Base-by-base conservation (phyloP, 306 rosid genomes). In the Abrus precatorius region DNA sequence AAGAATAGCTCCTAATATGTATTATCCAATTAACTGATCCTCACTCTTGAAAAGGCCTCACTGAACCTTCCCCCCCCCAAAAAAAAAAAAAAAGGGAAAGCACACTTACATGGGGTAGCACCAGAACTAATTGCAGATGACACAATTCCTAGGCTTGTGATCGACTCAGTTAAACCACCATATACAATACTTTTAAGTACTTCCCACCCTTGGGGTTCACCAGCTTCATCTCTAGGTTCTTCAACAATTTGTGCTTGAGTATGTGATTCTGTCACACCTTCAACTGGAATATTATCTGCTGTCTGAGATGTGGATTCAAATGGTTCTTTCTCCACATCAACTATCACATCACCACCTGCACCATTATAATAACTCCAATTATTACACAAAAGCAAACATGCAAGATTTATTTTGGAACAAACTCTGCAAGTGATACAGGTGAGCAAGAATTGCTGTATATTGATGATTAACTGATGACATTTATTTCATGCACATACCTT, bases 51-150 rank as follows among this genome's bases (percentile, higher is more conserved):
- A 77, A 38, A 7, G 12, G 33, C 56, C 13, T 7, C 11, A 28
- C n/a, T 5, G 12, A 43, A 30, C 11, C 56, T 28, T 28, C 28
- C 3, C 0, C 20, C 20, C 20, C 20, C 20, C 0, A 20, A 20
- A 20, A 20, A 20, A 20, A 20, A 20, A 62, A 32, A 38, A 54
- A 6, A 66, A n/a, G 27, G 62, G 64, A 11, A 29, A 44, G 50
- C 52, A 11, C 7, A 64, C 85, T 81, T 86, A 91, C 98, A 77
- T 80, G 97, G 84, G 34, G 90, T 48, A 68, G 86, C 83, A 79
- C 85, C 88, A 60, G 90, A 92, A 86, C 97, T 80, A 44, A 82
- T 90, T 67, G 98, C 97, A 53, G 98, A 94, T 68, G 93, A 77
- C 64, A 94, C 97, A 69, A 94, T 85, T 80, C 97, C 89, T 41